A percentile compares a stretch with the other conserved stretches of the same genome.
phyloP scores from a whole-genome alignment of 2,329 filamentous ascomycete genomes.

The Stachybotrys chartarum region DNA sequence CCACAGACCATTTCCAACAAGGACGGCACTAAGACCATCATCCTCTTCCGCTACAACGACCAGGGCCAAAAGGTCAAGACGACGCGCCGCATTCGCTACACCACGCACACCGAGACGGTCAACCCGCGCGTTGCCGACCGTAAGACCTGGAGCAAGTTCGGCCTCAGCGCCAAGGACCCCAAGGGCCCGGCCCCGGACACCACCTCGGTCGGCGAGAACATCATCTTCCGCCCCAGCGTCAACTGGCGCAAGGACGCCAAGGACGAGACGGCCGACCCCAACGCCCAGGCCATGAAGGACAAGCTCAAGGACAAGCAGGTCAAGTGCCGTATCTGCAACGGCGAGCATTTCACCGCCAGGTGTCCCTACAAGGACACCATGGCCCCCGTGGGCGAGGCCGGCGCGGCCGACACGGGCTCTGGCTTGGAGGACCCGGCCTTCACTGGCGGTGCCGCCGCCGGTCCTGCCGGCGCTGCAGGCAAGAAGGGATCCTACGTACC shows the following conservation, averaged over 20 bases:
- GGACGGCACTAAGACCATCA: constrained; percentile 94
- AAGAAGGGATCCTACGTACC: constrained; percentile 87
- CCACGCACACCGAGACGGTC: constrained; percentile 83
- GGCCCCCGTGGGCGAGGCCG: constrained; percentile 69
- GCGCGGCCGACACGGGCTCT: constrained; percentile 45
- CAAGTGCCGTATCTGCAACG: constrained; percentile 98
- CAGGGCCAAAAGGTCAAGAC: constrained; percentile 95
- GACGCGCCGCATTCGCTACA: constrained; percentile 89
- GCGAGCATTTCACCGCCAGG: constrained; percentile 97
- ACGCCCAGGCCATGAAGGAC: constrained; percentile 68
- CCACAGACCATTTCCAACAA: constrained; percentile 92
- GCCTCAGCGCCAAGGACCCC: constrained; percentile 76
- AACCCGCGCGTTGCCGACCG: constrained; percentile 96
- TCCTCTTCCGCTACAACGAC: constrained; percentile 86
- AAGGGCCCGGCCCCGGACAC: constrained; percentile 81
- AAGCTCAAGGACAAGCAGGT: constrained; percentile 98
- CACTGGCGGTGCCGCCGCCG: not conserved
- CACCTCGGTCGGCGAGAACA: constrained; percentile 93
- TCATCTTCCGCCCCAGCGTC: constrained; percentile 85
- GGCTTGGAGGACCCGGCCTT: constrained; percentile 39
- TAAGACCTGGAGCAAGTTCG: constrained; percentile 90
- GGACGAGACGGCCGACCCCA: constrained; percentile 67
- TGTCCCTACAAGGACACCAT: constrained; percentile 99
- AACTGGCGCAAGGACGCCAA: constrained; percentile 92
- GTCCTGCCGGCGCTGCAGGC: constrained; percentile 41